These are phyloP conservation scores for Aspergillus wentii DNA, from an alignment of 495 filamentous ascomycete species.

Conservation along the genomic window DNA sequence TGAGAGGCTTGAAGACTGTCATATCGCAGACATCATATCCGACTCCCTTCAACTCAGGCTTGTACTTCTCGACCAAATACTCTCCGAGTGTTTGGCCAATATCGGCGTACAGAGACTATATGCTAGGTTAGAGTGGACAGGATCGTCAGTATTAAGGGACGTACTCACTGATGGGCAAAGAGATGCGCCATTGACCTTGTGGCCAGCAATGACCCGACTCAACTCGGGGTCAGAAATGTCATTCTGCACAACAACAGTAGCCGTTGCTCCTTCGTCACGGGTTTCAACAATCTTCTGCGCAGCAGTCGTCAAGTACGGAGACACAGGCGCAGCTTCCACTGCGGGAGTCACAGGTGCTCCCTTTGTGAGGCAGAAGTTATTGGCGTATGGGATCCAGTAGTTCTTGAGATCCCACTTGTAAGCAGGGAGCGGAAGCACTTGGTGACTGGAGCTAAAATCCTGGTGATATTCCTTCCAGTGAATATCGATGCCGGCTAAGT, in stretches of 20 bases:
- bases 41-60: constrained; percentile 46
- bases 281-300: constrained; percentile 49
- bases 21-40: constrained; percentile 57
- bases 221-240: constrained; percentile 57
- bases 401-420: constrained; percentile 79
- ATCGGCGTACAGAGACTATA: constrained; percentile 61
- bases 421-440: constrained; percentile 62
- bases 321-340: constrained; percentile 21
- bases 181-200: constrained; percentile 59
- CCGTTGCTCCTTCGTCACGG: constrained; percentile 44
- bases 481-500: constrained; percentile 61
- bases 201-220: constrained; percentile 54
- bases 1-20: constrained; percentile 61
- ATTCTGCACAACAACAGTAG: constrained; percentile 56
- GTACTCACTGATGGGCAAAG: constrained; percentile 46
- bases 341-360: constrained; percentile 27
- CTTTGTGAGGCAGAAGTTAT: constrained; percentile 49
- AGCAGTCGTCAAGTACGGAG: constrained; percentile 32
- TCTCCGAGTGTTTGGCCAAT: constrained; percentile 71
- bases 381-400: constrained; percentile 76
- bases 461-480: constrained; percentile 77
- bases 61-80: constrained; percentile 54
- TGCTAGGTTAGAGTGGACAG: constrained; percentile 5
- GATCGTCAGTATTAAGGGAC: neutral
- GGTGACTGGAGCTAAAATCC: constrained; percentile 56